Percentiles rank a stretch among this genome's conserved stretches.
Conservation (phyloP, 768 basidiomycete genomes). For the Hydnomerulius pinastri region DNA sequence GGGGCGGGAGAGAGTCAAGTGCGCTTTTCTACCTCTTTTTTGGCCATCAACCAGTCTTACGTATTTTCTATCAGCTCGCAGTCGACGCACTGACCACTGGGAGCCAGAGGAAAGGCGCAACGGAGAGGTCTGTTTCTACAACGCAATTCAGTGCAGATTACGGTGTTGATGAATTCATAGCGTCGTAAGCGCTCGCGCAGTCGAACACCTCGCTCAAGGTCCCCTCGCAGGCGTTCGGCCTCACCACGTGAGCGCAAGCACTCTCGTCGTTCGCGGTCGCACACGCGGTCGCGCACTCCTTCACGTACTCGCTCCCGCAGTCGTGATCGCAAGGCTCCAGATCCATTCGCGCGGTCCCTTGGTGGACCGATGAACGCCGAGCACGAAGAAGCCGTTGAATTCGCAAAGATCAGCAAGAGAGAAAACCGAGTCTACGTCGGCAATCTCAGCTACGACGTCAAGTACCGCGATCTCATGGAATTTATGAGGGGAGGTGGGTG, state of each 20-base stretch:
- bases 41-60: neutral
- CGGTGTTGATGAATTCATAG: constrained; percentile 30
- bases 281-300: constrained; percentile 60
- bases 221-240: constrained; percentile 63
- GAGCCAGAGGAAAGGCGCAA: constrained; percentile 79
- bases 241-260: constrained; percentile 61
- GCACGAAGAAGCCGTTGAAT: constrained; percentile 93
- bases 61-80: constrained; percentile 39
- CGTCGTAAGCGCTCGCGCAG: constrained; percentile 71
- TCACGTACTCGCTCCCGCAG: constrained; percentile 54
- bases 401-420: constrained; percentile 94
- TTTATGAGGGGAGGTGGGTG: constrained; percentile 99
- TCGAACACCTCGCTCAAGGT: constrained; percentile 62
- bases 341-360: constrained; percentile 76
- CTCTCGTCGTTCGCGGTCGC: constrained; percentile 58
- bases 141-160: neutral
- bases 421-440: constrained; percentile 99
- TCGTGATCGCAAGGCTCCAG: constrained; percentile 60
- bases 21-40: constrained; percentile 14
- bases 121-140: constrained; percentile 56
- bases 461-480: constrained; percentile 98
- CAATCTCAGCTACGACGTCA: constrained; percentile 98
- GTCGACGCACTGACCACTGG: constrained; percentile 70
- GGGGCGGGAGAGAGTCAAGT: constrained; percentile 61
- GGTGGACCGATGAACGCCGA: constrained; percentile 89